Evolutionary conservation across 345 rosid species (phyloP).

Genomic region (Adansonia digitata): DNA sequence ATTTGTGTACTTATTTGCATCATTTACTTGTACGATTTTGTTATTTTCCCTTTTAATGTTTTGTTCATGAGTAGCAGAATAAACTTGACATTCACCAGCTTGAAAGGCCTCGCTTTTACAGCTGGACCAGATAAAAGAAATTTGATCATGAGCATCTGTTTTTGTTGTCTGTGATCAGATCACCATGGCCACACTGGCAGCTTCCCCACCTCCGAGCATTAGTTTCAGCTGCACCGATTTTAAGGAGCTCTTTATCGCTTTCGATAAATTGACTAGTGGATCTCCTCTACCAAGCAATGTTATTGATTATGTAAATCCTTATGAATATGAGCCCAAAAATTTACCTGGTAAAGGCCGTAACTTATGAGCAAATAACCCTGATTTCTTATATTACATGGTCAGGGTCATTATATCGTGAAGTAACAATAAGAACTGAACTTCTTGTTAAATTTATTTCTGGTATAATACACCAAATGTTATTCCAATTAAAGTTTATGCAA

Average conservation of each 20-base stretch:
- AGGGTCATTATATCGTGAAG: background rate
- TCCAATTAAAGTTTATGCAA: background rate
- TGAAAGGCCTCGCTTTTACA: too few species aligned
- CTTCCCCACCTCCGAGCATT: slow-evolving; percentile 3
- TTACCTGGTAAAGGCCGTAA: slow-evolving; percentile 28
- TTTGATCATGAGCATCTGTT: background rate
- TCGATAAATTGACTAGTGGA: slow-evolving; percentile 24
- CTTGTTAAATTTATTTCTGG: background rate
- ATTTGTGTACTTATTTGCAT: too few species aligned
- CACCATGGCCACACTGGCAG: slow-evolving; percentile 19
- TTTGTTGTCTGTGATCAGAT: background rate
- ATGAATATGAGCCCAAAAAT: slow-evolving; percentile 19
- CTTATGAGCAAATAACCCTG: background rate
- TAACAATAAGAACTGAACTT: background rate
- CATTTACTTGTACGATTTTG: too few species aligned
- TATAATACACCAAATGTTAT: background rate
- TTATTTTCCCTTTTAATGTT: too few species aligned
- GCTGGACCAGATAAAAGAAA: too few species aligned
- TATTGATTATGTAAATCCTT: slow-evolving; percentile 27
- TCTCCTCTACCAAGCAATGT: slow-evolving; percentile 38
- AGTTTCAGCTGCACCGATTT: slow-evolving; percentile 9
- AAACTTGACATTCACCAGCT: too few species aligned
- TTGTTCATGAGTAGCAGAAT: too few species aligned
- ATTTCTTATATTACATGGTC: background rate
- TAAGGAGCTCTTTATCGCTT: slow-evolving; percentile 21